Percentiles rank a stretch among this genome's conserved stretches.
These are phyloP conservation scores for Puccinia novopanici DNA, from an alignment of 1,284 basidiomycete species.

Conservation along the genomic window DNA sequence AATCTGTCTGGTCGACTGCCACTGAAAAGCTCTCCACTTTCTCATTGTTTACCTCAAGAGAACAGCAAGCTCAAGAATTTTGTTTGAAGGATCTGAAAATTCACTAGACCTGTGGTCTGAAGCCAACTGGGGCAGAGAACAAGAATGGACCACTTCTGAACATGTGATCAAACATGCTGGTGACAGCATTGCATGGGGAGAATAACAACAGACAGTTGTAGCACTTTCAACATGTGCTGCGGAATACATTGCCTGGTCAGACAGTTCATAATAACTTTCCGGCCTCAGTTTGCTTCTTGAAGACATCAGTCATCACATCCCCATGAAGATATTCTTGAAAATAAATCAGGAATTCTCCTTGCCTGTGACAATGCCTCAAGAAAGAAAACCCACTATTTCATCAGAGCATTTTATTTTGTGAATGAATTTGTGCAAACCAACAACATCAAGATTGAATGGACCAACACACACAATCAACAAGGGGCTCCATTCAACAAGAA, in stretches of 20 bases:
- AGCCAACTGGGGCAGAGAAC: slow-evolving; percentile 33
- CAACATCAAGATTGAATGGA: background rate
- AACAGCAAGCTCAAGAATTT: too few relatives aligned
- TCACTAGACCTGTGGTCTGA: background rate
- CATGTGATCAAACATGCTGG: too few relatives aligned
- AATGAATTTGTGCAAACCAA: slow-evolving; percentile 23
- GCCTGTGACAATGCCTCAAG: background rate
- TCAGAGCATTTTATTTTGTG: slow-evolving; percentile 28
- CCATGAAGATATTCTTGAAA: too few relatives aligned
- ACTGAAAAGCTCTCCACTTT: slow-evolving; percentile 18
- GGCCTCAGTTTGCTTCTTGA: too few relatives aligned
- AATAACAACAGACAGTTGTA: slow-evolving; percentile 17
- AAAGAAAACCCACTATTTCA: slow-evolving; percentile 4
- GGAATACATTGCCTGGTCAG: too few relatives aligned
- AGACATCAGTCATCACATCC: too few relatives aligned
- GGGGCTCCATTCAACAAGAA: slow-evolving; percentile 13
- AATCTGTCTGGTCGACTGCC: background rate
- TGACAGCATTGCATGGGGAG: background rate
- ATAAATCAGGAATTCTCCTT: too few relatives aligned
- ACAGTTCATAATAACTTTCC: too few relatives aligned
- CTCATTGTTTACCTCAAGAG: slow-evolving; percentile 2
- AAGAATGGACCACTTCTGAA: background rate
- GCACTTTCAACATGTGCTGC: slow-evolving; percentile 9
- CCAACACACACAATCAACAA: background rate
- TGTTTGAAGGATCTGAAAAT: too few relatives aligned